These are phyloP conservation scores for Exophiala xenobiotica DNA, from an alignment of 2,329 filamentous ascomycete species.

Conservation along the genomic window DNA sequence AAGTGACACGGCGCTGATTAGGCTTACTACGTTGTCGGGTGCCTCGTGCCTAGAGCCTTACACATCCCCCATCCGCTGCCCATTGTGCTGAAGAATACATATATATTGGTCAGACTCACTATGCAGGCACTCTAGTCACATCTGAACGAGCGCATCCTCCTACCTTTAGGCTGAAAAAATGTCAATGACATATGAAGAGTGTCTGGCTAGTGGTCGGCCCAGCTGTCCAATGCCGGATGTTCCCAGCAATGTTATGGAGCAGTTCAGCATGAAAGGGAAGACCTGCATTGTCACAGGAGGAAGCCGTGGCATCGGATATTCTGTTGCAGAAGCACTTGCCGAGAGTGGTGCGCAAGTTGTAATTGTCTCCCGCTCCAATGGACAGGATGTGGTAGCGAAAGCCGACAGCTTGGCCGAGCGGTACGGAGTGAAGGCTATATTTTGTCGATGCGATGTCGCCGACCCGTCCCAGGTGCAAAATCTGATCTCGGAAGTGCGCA, in stretches of 20 bases:
- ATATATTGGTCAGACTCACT: too few relatives aligned
- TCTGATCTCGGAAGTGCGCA: slow-evolving; percentile 37
- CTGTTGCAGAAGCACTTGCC: slow-evolving; percentile 40
- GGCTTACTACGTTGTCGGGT: too few relatives aligned
- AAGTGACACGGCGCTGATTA: too few relatives aligned
- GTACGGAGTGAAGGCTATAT: neutral
- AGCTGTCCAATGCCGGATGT: neutral
- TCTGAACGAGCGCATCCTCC: too few relatives aligned
- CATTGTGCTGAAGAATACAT: too few relatives aligned
- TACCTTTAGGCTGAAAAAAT: too few relatives aligned
- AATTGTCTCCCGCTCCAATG: slow-evolving; percentile 36
- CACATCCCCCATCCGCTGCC: too few relatives aligned
- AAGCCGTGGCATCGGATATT: slow-evolving; percentile 39
- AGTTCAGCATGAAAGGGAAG: slow-evolving; percentile 34
- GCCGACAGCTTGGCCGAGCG: neutral
- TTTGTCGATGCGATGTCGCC: neutral
- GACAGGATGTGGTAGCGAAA: slow-evolving; percentile 25
- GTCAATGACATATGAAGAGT: slow-evolving; percentile 3
- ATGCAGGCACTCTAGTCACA: too few relatives aligned
- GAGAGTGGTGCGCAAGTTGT: slow-evolving; percentile 42
- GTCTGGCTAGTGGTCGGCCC: neutral
- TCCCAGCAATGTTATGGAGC: slow-evolving; percentile 29
- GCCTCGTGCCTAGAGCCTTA: too few relatives aligned
- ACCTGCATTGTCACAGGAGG: slow-evolving; percentile 33
- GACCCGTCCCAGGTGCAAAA: neutral